These are phyloP conservation scores for Saccharomyces hybrid DNA, from an alignment of 1,139 yeast species.

Conservation along the genomic window DNA sequence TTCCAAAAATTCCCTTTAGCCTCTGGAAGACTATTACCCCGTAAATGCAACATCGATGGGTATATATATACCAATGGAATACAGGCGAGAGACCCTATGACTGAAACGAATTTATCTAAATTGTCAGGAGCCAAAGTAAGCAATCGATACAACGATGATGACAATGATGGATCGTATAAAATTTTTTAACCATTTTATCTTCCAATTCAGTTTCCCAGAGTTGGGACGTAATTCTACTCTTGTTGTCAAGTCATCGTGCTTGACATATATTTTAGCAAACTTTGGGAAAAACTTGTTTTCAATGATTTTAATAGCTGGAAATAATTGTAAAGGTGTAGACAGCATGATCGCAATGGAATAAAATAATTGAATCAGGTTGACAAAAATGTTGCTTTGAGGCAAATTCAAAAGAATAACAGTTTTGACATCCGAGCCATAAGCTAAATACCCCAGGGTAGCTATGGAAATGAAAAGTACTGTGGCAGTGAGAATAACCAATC, in stretches of 20 bases:
- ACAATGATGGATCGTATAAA: constrained; percentile 49
- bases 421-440: constrained; percentile 60
- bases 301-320: constrained; percentile 68
- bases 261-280: constrained; percentile 25
- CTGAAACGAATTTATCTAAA: constrained; percentile 64
- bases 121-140: constrained; percentile 58
- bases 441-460: constrained; percentile 60
- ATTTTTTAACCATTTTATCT: constrained; percentile 63
- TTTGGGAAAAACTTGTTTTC: constrained; percentile 52
- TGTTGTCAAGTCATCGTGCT: constrained; percentile 12
- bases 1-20: constrained; percentile 18
- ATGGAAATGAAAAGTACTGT: constrained; percentile 53
- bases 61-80: constrained; percentile 77
- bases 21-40: constrained; percentile 31
- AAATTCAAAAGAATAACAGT: constrained; percentile 64
- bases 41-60: constrained; percentile 64
- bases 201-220: constrained; percentile 49
- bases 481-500: constrained; percentile 51
- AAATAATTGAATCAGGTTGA: constrained; percentile 56
- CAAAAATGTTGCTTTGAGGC: constrained; percentile 57
- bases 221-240: constrained; percentile 19
- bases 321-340: constrained; percentile 67
- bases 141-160: constrained; percentile 43
- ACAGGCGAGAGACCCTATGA: constrained; percentile 76
- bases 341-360: constrained; percentile 67